Conservation (phyloP, 257 asterid genomes). For the Solanum medicagineum region DNA sequence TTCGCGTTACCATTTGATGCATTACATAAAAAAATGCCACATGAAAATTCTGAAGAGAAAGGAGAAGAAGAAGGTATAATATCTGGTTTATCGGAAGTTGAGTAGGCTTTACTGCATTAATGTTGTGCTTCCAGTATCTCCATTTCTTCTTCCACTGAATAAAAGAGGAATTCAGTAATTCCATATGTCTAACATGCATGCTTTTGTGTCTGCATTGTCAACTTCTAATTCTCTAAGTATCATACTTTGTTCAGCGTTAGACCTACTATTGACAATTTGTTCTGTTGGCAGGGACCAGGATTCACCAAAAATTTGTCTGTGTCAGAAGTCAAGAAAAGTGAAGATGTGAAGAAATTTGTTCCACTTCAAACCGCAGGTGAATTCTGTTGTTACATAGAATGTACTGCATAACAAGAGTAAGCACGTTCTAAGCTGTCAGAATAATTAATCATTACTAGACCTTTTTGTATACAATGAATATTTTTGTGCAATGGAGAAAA, state of each 20-base stretch:
- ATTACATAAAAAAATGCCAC: conserved; percentile 87
- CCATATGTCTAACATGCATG: background rate
- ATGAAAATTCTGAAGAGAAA: conserved; percentile 75
- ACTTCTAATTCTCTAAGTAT: background rate
- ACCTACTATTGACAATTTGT: background rate
- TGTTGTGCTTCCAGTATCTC: background rate
- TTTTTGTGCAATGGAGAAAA: background rate
- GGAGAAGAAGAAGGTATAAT: conserved; percentile 54
- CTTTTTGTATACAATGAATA: background rate
- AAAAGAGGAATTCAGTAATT: background rate
- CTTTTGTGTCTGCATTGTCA: background rate
- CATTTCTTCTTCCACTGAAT: background rate
- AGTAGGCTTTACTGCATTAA: background rate
- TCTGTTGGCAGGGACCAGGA: conserved; percentile 11
- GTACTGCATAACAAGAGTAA: background rate
- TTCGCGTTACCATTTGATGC: conserved; percentile 92
- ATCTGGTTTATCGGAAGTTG: background rate
- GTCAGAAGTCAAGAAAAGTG: conserved; percentile 3
- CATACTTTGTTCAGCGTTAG: background rate
- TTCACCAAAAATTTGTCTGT: background rate
- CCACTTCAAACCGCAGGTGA: conserved; percentile 9
- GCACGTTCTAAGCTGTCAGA: background rate
- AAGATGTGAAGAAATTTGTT: conserved; percentile 2
- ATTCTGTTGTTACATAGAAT: background rate
- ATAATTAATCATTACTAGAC: background rate